These are phyloP conservation scores for Stagonosporopsis rhizophila DNA, from an alignment of 2,329 filamentous ascomycete species.

Conservation along the genomic window DNA sequence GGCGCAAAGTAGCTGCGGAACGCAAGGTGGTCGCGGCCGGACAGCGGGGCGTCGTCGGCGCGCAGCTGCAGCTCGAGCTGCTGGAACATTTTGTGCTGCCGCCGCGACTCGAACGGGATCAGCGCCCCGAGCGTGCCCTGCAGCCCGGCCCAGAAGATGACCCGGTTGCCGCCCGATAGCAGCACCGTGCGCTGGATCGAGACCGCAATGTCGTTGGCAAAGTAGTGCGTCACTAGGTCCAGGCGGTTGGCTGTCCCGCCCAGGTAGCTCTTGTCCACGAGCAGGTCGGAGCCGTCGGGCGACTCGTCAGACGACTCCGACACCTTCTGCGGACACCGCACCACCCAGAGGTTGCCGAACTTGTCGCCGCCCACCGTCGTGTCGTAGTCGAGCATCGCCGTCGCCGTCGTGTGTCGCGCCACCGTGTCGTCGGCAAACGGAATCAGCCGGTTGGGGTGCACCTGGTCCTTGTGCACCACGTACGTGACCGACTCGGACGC, in stretches of 20 bases:
- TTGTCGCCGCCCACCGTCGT: slow-evolving; percentile 95
- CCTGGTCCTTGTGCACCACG: slow-evolving; percentile 83
- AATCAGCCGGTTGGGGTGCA: slow-evolving; percentile 85
- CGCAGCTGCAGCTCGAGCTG: slow-evolving; percentile 88
- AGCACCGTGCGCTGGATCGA: slow-evolving; percentile 88
- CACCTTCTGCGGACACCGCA: slow-evolving; percentile 84
- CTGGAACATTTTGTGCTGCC: slow-evolving; percentile 98
- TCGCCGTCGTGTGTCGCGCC: slow-evolving; percentile 87
- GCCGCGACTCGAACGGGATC: slow-evolving; percentile 87
- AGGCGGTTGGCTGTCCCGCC: slow-evolving; percentile 87
- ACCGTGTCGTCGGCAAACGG: slow-evolving; percentile 92
- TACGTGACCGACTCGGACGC: slow-evolving; percentile 91
- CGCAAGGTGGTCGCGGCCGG: slow-evolving; percentile 92
- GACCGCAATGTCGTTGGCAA: slow-evolving; percentile 88
- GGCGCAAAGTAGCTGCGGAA: slow-evolving; percentile 96
- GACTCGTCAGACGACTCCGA: slow-evolving; percentile 93
- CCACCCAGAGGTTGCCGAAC: slow-evolving; percentile 94
- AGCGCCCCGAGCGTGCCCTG: slow-evolving; percentile 94
- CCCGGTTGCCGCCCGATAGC: slow-evolving; percentile 88
- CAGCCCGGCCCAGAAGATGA: slow-evolving; percentile 91
- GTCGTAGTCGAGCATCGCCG: slow-evolving; percentile 97
- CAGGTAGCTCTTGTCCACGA: slow-evolving; percentile 88
- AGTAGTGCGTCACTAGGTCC: slow-evolving; percentile 86
- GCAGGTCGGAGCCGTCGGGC: slow-evolving; percentile 86
- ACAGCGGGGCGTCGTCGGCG: slow-evolving; percentile 77